These are phyloP conservation scores for Serendipita sp. DNA, from an alignment of 1,284 basidiomycete species.

Conservation along the genomic window DNA sequence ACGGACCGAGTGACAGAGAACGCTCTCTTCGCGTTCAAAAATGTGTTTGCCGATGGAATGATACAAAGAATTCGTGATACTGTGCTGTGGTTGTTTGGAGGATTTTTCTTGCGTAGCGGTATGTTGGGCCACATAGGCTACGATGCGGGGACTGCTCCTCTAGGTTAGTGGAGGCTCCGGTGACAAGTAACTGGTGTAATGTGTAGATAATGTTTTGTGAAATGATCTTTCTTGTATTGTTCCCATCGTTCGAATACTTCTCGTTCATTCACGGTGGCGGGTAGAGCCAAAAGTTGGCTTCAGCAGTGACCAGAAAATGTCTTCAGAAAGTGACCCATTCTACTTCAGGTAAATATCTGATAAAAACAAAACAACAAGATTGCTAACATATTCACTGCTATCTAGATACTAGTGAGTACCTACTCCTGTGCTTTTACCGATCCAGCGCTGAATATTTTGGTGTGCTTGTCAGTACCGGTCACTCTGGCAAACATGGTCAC, in stretches of 20 bases:
- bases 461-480: constrained; percentile 58
- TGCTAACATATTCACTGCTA: constrained; percentile 6
- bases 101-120: not conserved
- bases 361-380: not conserved
- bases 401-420: constrained; percentile 68
- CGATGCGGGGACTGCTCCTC: not conserved
- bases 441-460: not conserved
- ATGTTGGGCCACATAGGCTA: not conserved
- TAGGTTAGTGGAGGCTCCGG: not conserved
- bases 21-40: not conserved
- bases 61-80: not conserved
- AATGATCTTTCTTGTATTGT: not conserved
- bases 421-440: not conserved
- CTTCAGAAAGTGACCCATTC: constrained; percentile 46
- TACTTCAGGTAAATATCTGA: constrained; percentile 57
- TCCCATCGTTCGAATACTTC: not conserved
- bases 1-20: not conserved
- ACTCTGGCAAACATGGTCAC: constrained; percentile 91
- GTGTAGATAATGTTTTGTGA: too few species aligned
- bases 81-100: not conserved
- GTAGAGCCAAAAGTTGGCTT: not conserved
- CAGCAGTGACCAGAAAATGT: not conserved
- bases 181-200: not conserved
- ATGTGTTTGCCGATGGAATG: not conserved
- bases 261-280: not conserved